phyloP scores from a whole-genome alignment of 2,329 filamentous ascomycete species.

The Arthrobotrys musiformis region DNA sequence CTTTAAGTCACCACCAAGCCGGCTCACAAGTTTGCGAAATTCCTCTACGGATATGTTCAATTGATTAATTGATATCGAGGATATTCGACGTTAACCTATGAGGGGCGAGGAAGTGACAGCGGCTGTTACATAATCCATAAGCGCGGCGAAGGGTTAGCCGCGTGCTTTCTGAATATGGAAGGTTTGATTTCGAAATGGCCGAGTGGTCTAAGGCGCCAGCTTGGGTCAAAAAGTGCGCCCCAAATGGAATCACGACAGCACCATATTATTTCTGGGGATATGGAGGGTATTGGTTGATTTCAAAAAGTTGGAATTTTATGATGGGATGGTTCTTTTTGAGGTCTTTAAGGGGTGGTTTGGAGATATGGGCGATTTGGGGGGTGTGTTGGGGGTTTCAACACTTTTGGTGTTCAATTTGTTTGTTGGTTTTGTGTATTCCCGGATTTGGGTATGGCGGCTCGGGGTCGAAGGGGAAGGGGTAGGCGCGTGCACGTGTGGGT shows the following conservation, averaged over 20 bases:
- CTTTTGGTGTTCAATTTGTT: too few species aligned
- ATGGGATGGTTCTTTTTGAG: not conserved
- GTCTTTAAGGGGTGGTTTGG: not conserved
- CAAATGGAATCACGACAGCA: not conserved
- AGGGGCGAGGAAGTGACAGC: not conserved
- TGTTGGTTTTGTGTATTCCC: not conserved
- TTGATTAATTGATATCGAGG: too few species aligned
- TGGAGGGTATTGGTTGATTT: not conserved
- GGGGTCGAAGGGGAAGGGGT: too few species aligned
- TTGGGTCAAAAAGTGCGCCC: too few species aligned
- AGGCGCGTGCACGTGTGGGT: not conserved
- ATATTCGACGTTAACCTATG: too few species aligned
- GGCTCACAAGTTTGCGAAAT: too few species aligned
- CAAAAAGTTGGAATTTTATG: not conserved
- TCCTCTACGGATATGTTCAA: too few species aligned
- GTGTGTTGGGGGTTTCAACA: slow-evolving; percentile 2
- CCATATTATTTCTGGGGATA: not conserved
- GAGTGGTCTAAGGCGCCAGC: slow-evolving; percentile 29
- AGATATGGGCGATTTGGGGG: not conserved
- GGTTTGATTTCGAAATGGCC: slow-evolving; percentile 6
- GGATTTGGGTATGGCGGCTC: too few species aligned
- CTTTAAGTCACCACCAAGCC: too few species aligned
- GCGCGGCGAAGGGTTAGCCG: not conserved
- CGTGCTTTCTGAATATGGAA: not conserved
- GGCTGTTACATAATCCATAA: not conserved